These are phyloP conservation scores for Alternaria rosae DNA, from an alignment of 2,329 filamentous ascomycete species.

Conservation along the genomic window DNA sequence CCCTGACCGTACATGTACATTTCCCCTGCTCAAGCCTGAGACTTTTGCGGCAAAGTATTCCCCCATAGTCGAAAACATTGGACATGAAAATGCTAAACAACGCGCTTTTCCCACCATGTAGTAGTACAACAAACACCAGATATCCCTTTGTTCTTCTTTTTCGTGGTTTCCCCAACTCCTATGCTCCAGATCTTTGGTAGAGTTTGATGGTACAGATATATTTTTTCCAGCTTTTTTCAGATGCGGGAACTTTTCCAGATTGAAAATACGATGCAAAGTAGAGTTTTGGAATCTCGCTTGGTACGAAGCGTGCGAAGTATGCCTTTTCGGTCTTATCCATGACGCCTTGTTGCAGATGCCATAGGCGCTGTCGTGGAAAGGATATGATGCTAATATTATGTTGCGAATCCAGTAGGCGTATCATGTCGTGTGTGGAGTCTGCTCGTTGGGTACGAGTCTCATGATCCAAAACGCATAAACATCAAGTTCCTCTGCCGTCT, in stretches of 20 bases:
- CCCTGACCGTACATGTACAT: neutral
- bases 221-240: too few species aligned
- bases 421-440: neutral
- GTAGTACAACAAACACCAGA: neutral
- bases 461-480: constrained; percentile 24
- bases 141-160: rapidly evolving
- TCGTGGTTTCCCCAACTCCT: neutral
- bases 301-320: neutral
- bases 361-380: neutral
- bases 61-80: neutral
- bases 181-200: neutral
- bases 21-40: neutral
- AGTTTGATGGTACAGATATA: neutral
- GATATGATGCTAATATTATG: neutral
- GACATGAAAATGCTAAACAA: neutral
- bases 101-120: neutral
- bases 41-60: neutral
- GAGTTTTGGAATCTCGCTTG: neutral
- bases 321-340: too few species aligned
- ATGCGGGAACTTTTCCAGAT: too few species aligned
- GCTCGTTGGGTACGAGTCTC: neutral
- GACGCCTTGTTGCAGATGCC: neutral
- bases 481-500: constrained; percentile 28
- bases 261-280: neutral
- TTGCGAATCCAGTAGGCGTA: neutral